Evolutionary conservation across 2,329 filamentous ascomycete genomes (phyloP).

Genomic region (Talaromyces sp.): DNA sequence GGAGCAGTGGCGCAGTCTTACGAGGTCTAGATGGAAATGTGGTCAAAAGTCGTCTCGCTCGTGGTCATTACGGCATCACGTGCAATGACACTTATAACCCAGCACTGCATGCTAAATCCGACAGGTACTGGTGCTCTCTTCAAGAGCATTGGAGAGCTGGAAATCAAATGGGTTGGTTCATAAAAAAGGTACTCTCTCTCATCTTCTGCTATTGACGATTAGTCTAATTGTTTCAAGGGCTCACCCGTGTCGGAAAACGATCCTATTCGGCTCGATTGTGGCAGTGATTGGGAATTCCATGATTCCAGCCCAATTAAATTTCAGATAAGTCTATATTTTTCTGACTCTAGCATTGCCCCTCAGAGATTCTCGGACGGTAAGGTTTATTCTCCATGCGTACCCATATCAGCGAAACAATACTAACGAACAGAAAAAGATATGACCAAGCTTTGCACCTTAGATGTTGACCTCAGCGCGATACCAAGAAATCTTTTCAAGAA

Average conservation of each 20-base stretch:
- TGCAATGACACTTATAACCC: accelerated
- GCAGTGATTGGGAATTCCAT: accelerated
- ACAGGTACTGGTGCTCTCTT: slow-evolving; percentile 6
- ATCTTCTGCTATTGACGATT: background rate
- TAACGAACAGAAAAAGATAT: slow-evolving; percentile 9
- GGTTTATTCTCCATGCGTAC: background rate
- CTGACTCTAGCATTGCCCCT: slow-evolving; percentile 8
- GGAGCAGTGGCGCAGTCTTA: slow-evolving; percentile 19
- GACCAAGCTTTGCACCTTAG: slow-evolving; percentile 13
- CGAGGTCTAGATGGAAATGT: slow-evolving; percentile 20
- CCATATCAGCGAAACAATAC: background rate
- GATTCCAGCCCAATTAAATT: too few species aligned
- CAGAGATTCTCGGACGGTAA: background rate
- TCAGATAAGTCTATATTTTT: too few species aligned
- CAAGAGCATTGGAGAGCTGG: slow-evolving; percentile 5
- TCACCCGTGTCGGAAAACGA: slow-evolving; percentile 14
- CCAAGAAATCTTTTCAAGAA: slow-evolving; percentile 16
- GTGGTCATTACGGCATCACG: slow-evolving; percentile 15
- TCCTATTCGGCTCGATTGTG: slow-evolving; percentile 13
- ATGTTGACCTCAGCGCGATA: slow-evolving; percentile 17
- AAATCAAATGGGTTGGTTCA: slow-evolving; percentile 18
- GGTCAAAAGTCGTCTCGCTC: slow-evolving; percentile 17
- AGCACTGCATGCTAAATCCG: background rate
- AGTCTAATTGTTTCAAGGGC: slow-evolving; percentile 10
- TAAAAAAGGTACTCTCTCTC: slow-evolving; percentile 17